Percentiles rank a stretch among this genome's conserved stretches.
These are phyloP conservation scores for Aspergillus transmontanensis DNA, from an alignment of 2,329 filamentous ascomycete species.

Conservation along the genomic window DNA sequence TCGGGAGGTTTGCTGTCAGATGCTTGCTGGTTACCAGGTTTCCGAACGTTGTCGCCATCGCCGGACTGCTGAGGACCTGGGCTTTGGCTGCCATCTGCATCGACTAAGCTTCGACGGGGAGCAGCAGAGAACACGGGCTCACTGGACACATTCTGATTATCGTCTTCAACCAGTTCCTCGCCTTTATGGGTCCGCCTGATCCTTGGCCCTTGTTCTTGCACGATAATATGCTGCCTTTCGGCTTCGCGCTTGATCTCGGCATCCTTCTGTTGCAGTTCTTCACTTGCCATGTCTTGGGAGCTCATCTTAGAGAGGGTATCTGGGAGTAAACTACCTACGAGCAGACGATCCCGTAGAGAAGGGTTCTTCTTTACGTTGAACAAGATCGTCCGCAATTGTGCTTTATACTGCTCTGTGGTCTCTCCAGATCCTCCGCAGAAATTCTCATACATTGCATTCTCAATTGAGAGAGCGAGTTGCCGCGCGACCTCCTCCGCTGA, in stretches of 20 bases:
- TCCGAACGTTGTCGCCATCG: conserved; percentile 22
- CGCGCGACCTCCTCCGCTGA: conserved; percentile 67
- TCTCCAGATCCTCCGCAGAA: conserved; percentile 54
- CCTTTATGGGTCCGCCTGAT: conserved; percentile 93
- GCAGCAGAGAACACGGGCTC: conserved; percentile 53
- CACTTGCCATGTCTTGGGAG: conserved; percentile 85
- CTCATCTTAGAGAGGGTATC: conserved; percentile 84
- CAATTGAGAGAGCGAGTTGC: conserved; percentile 74
- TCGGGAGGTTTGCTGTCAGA: conserved; percentile 49
- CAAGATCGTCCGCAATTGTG: conserved; percentile 72
- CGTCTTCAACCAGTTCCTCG: conserved; percentile 83
- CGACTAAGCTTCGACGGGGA: conserved; percentile 46
- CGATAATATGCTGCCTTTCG: conserved; percentile 71
- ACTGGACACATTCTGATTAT: conserved; percentile 53
- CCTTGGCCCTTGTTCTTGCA: conserved; percentile 73
- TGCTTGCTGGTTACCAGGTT: conserved; percentile 27
- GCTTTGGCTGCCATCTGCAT: conserved; percentile 32
- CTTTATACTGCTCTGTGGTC: conserved; percentile 57
- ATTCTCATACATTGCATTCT: conserved; percentile 65
- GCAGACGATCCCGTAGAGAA: conserved; percentile 72
- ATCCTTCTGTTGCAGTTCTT: conserved; percentile 73
- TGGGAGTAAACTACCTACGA: conserved; percentile 72
- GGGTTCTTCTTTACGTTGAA: conserved; percentile 90
- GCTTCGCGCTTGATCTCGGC: conserved; percentile 59
- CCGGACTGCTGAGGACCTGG: conserved; percentile 26